phyloP scores from a whole-genome alignment of 345 rosid species.

The Salix koriyanagi region DNA sequence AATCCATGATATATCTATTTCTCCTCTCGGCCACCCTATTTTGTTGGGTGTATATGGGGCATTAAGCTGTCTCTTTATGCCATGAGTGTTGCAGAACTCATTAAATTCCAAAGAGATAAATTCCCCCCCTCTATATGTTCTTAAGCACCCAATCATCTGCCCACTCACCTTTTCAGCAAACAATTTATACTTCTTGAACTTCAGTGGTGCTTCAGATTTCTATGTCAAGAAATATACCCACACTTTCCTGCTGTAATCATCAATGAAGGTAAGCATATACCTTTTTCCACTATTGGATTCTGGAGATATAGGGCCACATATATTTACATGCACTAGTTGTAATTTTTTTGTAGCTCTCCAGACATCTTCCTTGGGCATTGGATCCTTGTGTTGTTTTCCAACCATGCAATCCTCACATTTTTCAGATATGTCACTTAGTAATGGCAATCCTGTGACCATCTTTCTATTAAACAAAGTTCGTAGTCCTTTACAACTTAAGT shows the following conservation, averaged over 20 bases:
- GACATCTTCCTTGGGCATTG: not conserved
- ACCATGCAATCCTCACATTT: not conserved
- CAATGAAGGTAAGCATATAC: not conserved
- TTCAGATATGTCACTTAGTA: not conserved
- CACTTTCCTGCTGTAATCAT: not conserved
- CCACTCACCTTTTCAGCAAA: not conserved
- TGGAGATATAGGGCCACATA: not conserved
- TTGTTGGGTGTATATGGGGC: too few relatives aligned
- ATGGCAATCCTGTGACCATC: constrained; percentile 2
- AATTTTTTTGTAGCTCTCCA: not conserved
- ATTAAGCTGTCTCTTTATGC: too few relatives aligned
- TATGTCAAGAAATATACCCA: not conserved
- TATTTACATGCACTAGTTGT: not conserved
- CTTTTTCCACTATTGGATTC: not conserved
- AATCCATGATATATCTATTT: too few relatives aligned
- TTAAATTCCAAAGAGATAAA: too few relatives aligned
- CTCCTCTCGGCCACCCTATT: too few relatives aligned
- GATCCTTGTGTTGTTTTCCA: not conserved
- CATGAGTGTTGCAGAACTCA: too few relatives aligned
- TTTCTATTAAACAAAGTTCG: not conserved
- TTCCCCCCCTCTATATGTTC: too few relatives aligned
- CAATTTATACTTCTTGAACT: not conserved
- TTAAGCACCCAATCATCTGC: too few relatives aligned
- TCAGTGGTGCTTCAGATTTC: not conserved
- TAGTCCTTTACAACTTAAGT: not conserved